Conservation (phyloP, 495 filamentous ascomycete genomes). For the Chaetomium fimeti region DNA sequence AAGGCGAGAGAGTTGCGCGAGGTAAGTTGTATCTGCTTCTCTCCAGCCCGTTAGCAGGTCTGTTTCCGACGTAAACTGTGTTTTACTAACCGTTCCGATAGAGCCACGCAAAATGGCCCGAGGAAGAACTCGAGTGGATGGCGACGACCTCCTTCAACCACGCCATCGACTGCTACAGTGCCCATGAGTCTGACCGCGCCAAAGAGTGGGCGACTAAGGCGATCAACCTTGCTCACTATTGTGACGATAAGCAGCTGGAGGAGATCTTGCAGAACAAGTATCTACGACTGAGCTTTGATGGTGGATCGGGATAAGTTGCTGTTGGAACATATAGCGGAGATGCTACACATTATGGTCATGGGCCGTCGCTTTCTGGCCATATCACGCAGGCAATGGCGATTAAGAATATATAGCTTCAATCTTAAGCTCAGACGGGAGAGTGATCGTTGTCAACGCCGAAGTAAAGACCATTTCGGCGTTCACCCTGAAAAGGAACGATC, state of each 20-base stretch:
- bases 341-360: no score
- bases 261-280: constrained; percentile 55
- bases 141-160: constrained; percentile 71
- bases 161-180: constrained; percentile 68
- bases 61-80: not conserved
- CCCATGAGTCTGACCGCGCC: constrained; percentile 54
- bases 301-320: constrained; percentile 1
- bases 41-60: not conserved
- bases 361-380: no score
- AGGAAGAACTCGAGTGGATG: constrained; percentile 75
- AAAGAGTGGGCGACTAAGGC: constrained; percentile 66
- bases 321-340: no score
- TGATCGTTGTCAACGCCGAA: no score
- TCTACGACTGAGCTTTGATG: constrained; percentile 49
- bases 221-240: constrained; percentile 58
- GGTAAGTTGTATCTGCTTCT: constrained; percentile 31
- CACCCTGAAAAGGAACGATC: no score
- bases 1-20: constrained; percentile 47
- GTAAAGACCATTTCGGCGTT: no score
- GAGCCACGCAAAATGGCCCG: constrained; percentile 57
- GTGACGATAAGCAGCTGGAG: constrained; percentile 53
- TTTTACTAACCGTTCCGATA: constrained; percentile 21
- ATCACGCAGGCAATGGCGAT: no score
- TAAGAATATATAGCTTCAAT: no score
- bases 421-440: no score